Conservation (phyloP, 306 rosid species). For the Trifolium fragiferum region DNA sequence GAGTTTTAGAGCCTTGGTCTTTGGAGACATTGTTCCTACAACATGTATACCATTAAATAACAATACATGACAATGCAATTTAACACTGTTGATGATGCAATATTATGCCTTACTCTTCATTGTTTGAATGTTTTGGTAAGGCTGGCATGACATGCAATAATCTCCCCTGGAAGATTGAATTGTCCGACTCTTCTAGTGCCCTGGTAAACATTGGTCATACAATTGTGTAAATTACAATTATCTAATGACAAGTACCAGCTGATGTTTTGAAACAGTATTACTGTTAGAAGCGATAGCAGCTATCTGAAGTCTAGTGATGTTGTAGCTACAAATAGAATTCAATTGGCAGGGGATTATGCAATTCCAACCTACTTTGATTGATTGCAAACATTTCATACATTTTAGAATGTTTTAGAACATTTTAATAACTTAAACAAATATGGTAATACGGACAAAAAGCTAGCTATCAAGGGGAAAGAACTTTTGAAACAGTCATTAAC, state of each 20-base stretch:
- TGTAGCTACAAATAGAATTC: slow-evolving; percentile 12
- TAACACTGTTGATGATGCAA: slow-evolving; percentile 2
- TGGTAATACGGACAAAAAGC: background rate
- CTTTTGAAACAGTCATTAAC: background rate
- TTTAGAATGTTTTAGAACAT: slow-evolving; percentile 8
- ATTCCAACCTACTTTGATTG: slow-evolving; percentile 13
- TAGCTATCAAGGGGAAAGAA: background rate
- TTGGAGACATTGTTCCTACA: slow-evolving; percentile 56
- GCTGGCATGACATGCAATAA: slow-evolving; percentile 91
- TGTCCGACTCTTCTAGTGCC: slow-evolving; percentile 77
- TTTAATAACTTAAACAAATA: background rate
- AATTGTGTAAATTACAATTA: slow-evolving; percentile 9
- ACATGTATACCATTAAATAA: slow-evolving; percentile 40
- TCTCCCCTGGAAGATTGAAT: slow-evolving; percentile 89
- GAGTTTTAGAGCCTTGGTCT: slow-evolving; percentile 61
- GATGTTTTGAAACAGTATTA: background rate
- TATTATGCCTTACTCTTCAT: slow-evolving; percentile 59
- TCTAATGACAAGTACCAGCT: slow-evolving; percentile 21
- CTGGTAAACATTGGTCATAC: slow-evolving; percentile 46
- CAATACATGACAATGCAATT: slow-evolving; percentile 4
- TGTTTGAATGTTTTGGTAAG: slow-evolving; percentile 57
- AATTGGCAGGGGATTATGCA: slow-evolving; percentile 1
- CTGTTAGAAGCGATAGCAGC: background rate
- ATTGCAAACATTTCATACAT: slow-evolving; percentile 3
- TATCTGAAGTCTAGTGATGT: background rate